phyloP scores from a whole-genome alignment of 1,284 basidiomycete genomes.

The Vanrija sp. region DNA sequence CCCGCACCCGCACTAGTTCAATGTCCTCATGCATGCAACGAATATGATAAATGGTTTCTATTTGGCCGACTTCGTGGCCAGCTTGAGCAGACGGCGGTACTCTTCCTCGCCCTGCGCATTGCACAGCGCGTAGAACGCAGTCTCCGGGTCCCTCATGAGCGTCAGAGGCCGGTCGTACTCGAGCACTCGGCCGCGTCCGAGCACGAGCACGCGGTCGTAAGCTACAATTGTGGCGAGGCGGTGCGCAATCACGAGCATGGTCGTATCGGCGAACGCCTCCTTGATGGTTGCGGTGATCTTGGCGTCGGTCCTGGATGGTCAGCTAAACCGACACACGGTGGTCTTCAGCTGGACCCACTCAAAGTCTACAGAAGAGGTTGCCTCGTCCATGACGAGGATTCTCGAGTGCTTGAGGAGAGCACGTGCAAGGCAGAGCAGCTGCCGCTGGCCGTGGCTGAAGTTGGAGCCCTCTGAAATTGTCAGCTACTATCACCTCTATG shows the following conservation, averaged over 20 bases:
- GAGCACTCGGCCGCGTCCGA: slow-evolving; percentile 60
- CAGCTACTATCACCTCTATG: too few relatives aligned
- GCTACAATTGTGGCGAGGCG: slow-evolving; percentile 57
- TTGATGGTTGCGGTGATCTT: slow-evolving; percentile 71
- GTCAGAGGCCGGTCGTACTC: slow-evolving; percentile 37
- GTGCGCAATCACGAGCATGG: slow-evolving; percentile 70
- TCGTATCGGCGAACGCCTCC: slow-evolving; percentile 61
- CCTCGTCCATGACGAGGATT: slow-evolving; percentile 63
- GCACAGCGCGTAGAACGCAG: slow-evolving; percentile 39
- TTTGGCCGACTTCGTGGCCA: neutral
- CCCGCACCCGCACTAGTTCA: too few relatives aligned
- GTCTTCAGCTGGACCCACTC: slow-evolving; percentile 49
- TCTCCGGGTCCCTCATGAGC: slow-evolving; percentile 25
- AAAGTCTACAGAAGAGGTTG: slow-evolving; percentile 66
- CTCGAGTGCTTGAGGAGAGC: slow-evolving; percentile 67
- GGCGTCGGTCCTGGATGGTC: slow-evolving; percentile 58
- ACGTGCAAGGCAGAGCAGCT: slow-evolving; percentile 67
- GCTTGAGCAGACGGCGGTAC: slow-evolving; percentile 28
- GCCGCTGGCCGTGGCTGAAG: slow-evolving; percentile 72
- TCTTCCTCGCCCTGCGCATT: slow-evolving; percentile 45
- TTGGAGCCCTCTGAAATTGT: slow-evolving; percentile 55
- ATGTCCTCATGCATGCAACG: too few relatives aligned
- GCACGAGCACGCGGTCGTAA: slow-evolving; percentile 67
- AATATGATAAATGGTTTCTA: neutral
- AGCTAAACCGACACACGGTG: neutral